Conservation (phyloP, 768 basidiomycete species). For the Sarcodon sp. region DNA sequence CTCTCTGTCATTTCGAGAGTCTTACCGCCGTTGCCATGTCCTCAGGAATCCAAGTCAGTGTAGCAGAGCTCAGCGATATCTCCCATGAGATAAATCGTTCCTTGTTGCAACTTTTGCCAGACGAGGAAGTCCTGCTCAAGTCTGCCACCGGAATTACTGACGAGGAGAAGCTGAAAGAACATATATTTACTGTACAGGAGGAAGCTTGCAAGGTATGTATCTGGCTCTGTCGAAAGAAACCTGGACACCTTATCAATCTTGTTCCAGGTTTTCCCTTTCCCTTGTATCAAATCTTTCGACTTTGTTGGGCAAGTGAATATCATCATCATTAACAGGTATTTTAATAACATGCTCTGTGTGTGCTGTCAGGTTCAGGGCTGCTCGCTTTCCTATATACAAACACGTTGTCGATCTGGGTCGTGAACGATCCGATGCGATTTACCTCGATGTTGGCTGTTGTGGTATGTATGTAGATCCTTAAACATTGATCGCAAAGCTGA, state of each 20-base stretch:
- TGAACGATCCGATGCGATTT: conserved; percentile 21
- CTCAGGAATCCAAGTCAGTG: too few species aligned
- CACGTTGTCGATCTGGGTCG: conserved; percentile 21
- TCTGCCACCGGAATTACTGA: conserved; percentile 16
- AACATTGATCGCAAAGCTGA: too few species aligned
- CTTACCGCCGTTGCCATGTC: too few species aligned
- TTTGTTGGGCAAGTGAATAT: conserved; percentile 5
- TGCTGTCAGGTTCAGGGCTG: conserved; percentile 14
- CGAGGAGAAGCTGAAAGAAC: conserved; percentile 15
- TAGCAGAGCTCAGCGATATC: too few species aligned
- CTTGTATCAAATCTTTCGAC: conserved; percentile 16
- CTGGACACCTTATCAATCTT: neutral
- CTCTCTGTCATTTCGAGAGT: too few species aligned
- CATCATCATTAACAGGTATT: conserved; percentile 10
- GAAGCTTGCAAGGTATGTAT: conserved; percentile 16
- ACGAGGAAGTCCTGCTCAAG: conserved; percentile 8
- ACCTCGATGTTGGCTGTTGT: conserved; percentile 34
- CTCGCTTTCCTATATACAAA: conserved; percentile 12
- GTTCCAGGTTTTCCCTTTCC: conserved; percentile 16
- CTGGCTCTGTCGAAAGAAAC: neutral
- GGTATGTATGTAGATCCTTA: conserved; percentile 24
- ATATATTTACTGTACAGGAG: conserved; percentile 14
- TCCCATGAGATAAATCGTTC: neutral
- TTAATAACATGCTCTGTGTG: conserved; percentile 18
- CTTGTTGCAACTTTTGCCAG: conserved; percentile 1